Evolutionary conservation across 2,329 filamentous ascomycete species (phyloP).

Genomic region (Ceratocystis papillata): DNA sequence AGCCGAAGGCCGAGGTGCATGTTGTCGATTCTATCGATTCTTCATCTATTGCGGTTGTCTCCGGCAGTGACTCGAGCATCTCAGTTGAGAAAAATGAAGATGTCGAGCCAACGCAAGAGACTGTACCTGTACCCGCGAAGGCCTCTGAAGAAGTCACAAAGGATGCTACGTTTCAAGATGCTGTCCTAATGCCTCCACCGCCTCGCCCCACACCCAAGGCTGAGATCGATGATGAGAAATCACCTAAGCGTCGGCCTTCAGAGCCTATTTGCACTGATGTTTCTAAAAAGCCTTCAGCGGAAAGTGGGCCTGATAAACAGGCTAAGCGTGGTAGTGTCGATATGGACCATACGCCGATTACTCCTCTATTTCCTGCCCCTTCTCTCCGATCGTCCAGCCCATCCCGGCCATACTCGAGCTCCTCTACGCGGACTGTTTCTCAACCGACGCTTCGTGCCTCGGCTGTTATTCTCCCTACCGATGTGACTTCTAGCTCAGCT

Average conservation of each 20-base stretch:
- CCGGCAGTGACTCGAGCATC: not conserved
- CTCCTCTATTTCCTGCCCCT: conserved; percentile 45
- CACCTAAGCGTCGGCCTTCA: conserved; percentile 16
- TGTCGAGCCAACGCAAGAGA: not conserved
- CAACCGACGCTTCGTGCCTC: conserved; percentile 33
- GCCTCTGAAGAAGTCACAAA: not conserved
- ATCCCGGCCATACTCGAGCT: conserved; percentile 26
- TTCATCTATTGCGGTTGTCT: not conserved
- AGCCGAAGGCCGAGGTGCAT: not conserved
- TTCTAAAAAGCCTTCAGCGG: conserved; percentile 34
- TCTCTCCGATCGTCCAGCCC: conserved; percentile 24
- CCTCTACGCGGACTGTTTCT: conserved; percentile 40
- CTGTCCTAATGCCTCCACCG: conserved; percentile 10
- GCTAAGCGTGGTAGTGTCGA: conserved; percentile 69
- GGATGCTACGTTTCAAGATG: conserved; percentile 36
- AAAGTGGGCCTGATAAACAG: conserved; percentile 60
- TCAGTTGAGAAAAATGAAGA: not conserved
- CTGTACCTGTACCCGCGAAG: not conserved
- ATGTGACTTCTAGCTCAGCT: conserved; percentile 37
- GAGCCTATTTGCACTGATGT: conserved; percentile 34
- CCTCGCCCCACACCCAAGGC: conserved; percentile 17
- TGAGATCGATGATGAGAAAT: conserved; percentile 20
- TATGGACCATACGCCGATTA: conserved; percentile 60
- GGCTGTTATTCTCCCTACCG: conserved; percentile 37
- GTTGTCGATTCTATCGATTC: not conserved